Percentiles rank a stretch among this genome's conserved stretches.
phyloP scores from a whole-genome alignment of 345 rosid species.

The Punica granatum region DNA sequence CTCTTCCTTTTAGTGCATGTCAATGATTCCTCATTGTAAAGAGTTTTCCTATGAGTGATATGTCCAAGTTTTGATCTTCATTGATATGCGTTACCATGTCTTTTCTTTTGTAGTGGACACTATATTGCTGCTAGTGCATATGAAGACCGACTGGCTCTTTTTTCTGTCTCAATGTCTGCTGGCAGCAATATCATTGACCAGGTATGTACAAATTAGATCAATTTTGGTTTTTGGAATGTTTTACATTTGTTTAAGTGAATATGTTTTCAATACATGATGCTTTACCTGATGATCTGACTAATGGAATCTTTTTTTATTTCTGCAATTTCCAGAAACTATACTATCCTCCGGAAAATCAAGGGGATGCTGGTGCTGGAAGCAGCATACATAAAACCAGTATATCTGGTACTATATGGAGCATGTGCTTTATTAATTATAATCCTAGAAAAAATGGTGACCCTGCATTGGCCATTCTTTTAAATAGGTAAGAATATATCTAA shows the following conservation, averaged over 20 bases:
- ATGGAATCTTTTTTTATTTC: conserved; percentile 7
- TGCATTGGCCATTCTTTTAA: conserved; percentile 74
- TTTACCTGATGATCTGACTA: conserved; percentile 12
- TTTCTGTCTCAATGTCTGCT: conserved; percentile 62
- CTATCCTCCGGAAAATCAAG: conserved; percentile 71
- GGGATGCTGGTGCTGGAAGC: conserved; percentile 28
- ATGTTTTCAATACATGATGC: background rate
- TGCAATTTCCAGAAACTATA: conserved; percentile 47
- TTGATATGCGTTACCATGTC: background rate
- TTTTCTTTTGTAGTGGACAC: conserved; percentile 46
- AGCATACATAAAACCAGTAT: conserved; percentile 27
- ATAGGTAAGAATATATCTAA: conserved; percentile 55
- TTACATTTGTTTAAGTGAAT: background rate
- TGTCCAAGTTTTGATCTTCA: background rate
- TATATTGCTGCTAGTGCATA: conserved; percentile 80
- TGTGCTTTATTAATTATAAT: conserved; percentile 81
- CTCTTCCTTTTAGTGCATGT: background rate
- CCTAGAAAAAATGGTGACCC: conserved; percentile 63
- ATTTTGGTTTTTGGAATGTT: background rate
- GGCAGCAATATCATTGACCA: conserved; percentile 58
- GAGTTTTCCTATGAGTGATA: background rate
- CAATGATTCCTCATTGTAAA: background rate
- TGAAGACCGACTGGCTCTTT: conserved; percentile 71
- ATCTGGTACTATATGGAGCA: conserved; percentile 95
- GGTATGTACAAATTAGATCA: conserved; percentile 27